A percentile compares a stretch with the other conserved stretches of the same genome.
Evolutionary conservation across 352 stramenopile genomes (phyloP).

Genomic region (Aphanomyces cochlioides): DNA sequence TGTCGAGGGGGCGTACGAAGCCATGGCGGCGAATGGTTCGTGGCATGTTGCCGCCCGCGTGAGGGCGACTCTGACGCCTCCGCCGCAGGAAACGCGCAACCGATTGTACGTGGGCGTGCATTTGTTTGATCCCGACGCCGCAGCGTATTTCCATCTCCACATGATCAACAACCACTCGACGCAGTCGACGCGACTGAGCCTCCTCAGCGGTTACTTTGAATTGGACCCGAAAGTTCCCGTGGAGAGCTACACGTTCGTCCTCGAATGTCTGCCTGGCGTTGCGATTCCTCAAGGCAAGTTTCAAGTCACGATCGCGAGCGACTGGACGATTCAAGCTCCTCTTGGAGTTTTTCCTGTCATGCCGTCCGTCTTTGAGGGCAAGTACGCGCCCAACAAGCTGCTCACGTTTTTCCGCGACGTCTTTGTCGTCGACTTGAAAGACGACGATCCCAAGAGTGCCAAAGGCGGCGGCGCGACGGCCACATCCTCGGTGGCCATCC

Average conservation of each 20-base stretch:
- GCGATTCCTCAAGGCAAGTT: conserved; percentile 49
- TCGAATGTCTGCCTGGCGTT: conserved; percentile 44
- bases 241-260: conserved; percentile 50
- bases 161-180: conserved; percentile 48
- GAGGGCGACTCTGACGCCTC: neutral
- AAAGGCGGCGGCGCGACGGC: neutral
- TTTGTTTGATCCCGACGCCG: conserved; percentile 49
- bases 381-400: conserved; percentile 63
- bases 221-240: neutral
- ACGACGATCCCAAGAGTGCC: conserved; percentile 6
- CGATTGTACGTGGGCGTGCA: conserved; percentile 52
- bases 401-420: conserved; percentile 66
- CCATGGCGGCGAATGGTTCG: neutral
- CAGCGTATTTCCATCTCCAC: conserved; percentile 43
- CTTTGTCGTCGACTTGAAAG: conserved; percentile 31
- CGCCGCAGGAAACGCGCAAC: neutral
- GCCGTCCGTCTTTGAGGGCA: conserved; percentile 46
- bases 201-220: conserved; percentile 16
- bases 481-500: neutral
- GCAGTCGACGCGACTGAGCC: conserved; percentile 34
- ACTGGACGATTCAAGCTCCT: conserved; percentile 31
- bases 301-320: conserved; percentile 54
- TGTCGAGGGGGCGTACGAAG: neutral
- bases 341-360: conserved; percentile 41
- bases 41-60: conserved; percentile 17